Conservation (phyloP, 129 eudicot species). For the Lactuca saligna region DNA sequence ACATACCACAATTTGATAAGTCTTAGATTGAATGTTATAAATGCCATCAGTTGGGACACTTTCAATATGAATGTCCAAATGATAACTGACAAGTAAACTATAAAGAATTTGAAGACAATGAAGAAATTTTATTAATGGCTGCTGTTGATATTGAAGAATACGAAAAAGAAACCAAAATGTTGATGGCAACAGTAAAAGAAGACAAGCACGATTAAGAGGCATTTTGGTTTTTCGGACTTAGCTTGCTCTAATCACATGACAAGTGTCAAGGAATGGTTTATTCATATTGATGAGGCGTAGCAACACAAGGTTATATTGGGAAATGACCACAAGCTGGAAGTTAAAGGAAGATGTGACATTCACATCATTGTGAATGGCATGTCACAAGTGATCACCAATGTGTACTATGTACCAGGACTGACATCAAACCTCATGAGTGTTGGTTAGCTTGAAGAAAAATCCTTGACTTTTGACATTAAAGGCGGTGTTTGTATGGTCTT, state of each 20-base stretch:
- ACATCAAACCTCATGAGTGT: neutral
- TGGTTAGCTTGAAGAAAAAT: neutral
- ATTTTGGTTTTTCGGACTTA: slow-evolving; percentile 15
- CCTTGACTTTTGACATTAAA: neutral
- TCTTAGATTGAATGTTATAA: no score
- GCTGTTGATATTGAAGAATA: neutral
- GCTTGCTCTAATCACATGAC: slow-evolving; percentile 26
- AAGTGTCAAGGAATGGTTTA: slow-evolving; percentile 12
- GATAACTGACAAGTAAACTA: neutral
- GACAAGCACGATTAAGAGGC: neutral
- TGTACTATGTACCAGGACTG: no score
- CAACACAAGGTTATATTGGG: neutral
- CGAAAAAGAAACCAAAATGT: neutral
- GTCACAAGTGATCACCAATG: no score
- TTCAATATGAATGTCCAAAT: neutral
- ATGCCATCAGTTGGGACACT: no score
- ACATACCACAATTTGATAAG: no score
- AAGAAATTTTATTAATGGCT: neutral
- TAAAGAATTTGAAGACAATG: neutral
- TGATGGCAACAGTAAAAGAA: no score
- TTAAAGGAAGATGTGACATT: no score
- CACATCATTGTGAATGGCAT: no score
- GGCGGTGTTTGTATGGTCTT: neutral
- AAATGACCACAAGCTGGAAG: no score
- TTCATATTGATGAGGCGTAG: neutral